Percentiles rank a stretch among this genome's conserved stretches.
Evolutionary conservation across 257 asterid species (phyloP).

Genomic region (Solanum megistacrolobum): DNA sequence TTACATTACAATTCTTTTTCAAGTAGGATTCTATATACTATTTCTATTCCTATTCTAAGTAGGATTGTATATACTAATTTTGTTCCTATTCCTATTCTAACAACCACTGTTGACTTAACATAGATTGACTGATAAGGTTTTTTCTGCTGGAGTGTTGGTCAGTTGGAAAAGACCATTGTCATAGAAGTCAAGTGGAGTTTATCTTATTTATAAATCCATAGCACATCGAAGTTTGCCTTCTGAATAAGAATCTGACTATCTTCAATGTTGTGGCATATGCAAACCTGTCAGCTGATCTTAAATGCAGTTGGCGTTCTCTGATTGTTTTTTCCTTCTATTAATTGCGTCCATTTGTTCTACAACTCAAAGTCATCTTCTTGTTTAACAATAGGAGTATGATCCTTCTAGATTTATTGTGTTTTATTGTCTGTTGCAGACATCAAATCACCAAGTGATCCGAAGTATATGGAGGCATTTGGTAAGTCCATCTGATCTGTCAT

Average conservation of each 20-base stretch:
- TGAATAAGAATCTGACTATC: not conserved
- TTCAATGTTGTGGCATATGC: not conserved
- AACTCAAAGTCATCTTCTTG: not conserved
- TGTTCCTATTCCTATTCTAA: not conserved
- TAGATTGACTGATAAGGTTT: not conserved
- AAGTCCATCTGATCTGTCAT: conserved; percentile 16
- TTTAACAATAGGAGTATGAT: not conserved
- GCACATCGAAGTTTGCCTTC: not conserved
- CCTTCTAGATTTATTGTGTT: not conserved
- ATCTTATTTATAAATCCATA: not conserved
- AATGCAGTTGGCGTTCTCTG: not conserved
- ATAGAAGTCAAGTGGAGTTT: not conserved
- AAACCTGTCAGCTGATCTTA: not conserved
- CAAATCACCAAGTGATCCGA: conserved; percentile 79
- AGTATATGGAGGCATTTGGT: conserved; percentile 96
- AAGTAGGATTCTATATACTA: not conserved
- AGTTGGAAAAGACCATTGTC: not conserved
- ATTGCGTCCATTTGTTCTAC: not conserved
- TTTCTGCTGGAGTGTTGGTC: not conserved
- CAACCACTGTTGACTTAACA: not conserved
- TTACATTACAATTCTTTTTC: not conserved
- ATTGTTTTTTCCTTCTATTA: not conserved
- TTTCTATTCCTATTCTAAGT: too few relatives aligned
- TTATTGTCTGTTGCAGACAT: conserved; percentile 46
- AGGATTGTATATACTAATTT: not conserved